A percentile compares a stretch with the other conserved stretches of the same genome.
These are phyloP conservation scores for Plasmodiophora brassicae DNA, from an alignment of 208 protist genomes.

Conservation along the genomic window DNA sequence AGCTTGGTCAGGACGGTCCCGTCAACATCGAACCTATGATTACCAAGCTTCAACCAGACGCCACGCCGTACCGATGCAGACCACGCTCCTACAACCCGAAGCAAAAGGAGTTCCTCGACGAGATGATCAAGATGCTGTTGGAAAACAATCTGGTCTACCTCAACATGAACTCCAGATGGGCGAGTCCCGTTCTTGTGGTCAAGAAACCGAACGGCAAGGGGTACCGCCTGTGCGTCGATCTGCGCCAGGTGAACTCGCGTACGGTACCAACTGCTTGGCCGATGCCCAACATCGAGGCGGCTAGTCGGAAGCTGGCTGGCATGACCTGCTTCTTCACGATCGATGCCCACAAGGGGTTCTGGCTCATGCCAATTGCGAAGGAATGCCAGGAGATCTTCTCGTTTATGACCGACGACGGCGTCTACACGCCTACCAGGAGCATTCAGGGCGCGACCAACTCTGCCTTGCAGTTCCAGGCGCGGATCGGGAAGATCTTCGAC, in stretches of 20 bases:
- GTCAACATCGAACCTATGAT: too few species aligned
- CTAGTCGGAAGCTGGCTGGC: neutral
- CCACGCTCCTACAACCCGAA: too few species aligned
- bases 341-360: neutral
- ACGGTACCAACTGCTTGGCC: neutral
- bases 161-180: neutral
- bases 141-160: too few species aligned
- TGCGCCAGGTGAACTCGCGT: neutral
- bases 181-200: neutral
- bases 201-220: neutral
- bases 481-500: neutral
- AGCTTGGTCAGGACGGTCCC: too few species aligned
- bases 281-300: neutral
- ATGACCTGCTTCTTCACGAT: neutral
- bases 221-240: neutral
- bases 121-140: too few species aligned
- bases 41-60: too few species aligned
- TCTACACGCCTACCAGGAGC: neutral
- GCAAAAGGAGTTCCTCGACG: too few species aligned
- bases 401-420: slow-evolving; percentile 2
- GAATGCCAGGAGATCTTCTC: slow-evolving; percentile 1
- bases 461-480: slow-evolving; percentile 18
- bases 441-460: neutral
- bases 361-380: neutral
- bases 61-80: too few species aligned